Percentiles rank a stretch among this genome's conserved stretches.
Conservation (phyloP, 2,329 filamentous ascomycete species). For the Xylaria sp. region DNA sequence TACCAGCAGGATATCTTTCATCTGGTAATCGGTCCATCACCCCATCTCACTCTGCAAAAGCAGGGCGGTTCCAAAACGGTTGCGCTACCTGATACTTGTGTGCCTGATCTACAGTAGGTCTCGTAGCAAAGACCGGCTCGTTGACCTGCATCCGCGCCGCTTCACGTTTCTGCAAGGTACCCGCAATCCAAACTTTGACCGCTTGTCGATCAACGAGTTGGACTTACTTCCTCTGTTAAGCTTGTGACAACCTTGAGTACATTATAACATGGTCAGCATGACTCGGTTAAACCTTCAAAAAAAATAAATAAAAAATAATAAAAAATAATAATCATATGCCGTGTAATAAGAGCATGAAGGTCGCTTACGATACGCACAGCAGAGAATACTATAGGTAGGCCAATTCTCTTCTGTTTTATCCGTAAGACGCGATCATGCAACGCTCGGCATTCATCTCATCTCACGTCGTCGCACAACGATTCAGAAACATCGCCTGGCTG, state of each 20-base stretch:
- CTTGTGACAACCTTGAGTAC: neutral
- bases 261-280: too few species aligned
- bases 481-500: neutral
- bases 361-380: too few species aligned
- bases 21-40: neutral
- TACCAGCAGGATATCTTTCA: neutral
- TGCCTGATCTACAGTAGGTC: too few species aligned
- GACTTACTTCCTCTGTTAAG: too few species aligned
- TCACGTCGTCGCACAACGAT: neutral
- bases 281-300: too few species aligned
- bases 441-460: neutral
- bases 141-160: neutral
- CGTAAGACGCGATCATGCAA: neutral
- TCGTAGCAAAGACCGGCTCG: neutral
- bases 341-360: too few species aligned
- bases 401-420: neutral
- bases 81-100: too few species aligned
- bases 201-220: neutral
- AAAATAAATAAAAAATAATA: too few species aligned
- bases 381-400: too few species aligned
- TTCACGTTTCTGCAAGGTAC: slow-evolving; percentile 2
- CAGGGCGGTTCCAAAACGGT: too few species aligned
- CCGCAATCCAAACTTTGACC: neutral
- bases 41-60: neutral
- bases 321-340: too few species aligned